These are phyloP conservation scores for Sporisorium iseilematis-ciliati DNA, from an alignment of 1,284 basidiomycete species.

Conservation along the genomic window DNA sequence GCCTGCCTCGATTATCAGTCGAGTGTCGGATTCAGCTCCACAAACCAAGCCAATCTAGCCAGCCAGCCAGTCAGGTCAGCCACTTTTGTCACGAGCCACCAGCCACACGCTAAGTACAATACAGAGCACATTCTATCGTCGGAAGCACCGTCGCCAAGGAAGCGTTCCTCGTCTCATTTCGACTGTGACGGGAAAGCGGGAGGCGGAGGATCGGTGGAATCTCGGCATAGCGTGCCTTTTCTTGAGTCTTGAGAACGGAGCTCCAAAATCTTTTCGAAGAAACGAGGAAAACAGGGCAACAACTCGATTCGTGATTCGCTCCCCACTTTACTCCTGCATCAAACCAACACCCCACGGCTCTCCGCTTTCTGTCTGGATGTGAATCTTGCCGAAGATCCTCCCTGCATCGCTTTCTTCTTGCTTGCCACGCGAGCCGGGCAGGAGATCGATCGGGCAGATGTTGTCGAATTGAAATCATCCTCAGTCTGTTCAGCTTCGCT, in stretches of 20 bases:
- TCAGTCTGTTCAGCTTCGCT: too few species aligned
- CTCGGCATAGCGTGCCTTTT: conserved; percentile 13
- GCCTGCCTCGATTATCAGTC: neutral
- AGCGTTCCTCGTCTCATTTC: too few species aligned
- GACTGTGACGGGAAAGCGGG: too few species aligned
- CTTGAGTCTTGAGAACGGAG: conserved; percentile 10
- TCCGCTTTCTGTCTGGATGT: neutral
- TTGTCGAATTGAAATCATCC: too few species aligned
- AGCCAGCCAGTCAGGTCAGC: too few species aligned
- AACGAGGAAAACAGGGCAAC: neutral
- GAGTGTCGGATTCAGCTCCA: neutral
- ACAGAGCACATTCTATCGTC: neutral
- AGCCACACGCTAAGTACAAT: neutral
- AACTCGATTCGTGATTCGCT: neutral
- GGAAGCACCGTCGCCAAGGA: too few species aligned
- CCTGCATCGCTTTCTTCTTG: neutral
- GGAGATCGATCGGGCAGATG: too few species aligned
- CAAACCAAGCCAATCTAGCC: neutral
- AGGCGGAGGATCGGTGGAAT: conserved; percentile 31
- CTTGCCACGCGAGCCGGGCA: neutral
- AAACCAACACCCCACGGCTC: neutral
- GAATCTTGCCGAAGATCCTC: conserved; percentile 24
- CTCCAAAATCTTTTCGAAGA: conserved; percentile 14
- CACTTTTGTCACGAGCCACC: neutral
- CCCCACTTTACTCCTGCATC: neutral